phyloP scores from a whole-genome alignment of 2,329 filamentous ascomycete species.

The Pseudogymnoascus sp. region DNA sequence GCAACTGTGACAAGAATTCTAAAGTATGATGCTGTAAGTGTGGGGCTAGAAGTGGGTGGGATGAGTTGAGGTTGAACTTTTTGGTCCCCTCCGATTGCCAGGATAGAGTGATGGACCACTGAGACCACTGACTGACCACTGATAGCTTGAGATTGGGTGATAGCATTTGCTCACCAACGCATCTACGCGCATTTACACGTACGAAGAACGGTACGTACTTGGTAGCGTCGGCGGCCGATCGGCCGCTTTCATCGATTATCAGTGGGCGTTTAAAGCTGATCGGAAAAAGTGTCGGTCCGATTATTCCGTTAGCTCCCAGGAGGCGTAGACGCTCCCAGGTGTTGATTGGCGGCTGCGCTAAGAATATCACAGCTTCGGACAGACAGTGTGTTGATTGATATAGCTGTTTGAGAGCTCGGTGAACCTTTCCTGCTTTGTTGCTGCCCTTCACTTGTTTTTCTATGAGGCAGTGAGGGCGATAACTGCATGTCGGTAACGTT shows the following conservation, averaged over 20 bases:
- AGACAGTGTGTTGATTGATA: not conserved
- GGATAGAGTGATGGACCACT: not conserved
- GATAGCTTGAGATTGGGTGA: conserved; percentile 1
- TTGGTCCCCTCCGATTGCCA: not conserved
- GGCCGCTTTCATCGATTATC: not conserved
- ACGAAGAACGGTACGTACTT: not conserved
- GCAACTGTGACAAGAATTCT: conserved; percentile 3
- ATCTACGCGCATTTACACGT: not conserved
- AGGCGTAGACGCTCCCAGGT: not conserved
- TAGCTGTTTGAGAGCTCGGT: not conserved
- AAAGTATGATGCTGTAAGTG: conserved; percentile 11
- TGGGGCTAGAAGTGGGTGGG: conserved; percentile 13
- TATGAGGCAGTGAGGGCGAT: not conserved
- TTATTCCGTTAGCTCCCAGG: not conserved
- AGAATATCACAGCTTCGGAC: not conserved
- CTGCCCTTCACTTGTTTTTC: not conserved
- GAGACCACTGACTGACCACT: not conserved
- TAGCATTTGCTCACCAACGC: not conserved
- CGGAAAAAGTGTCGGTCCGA: not conserved
- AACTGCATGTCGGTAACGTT: not conserved
- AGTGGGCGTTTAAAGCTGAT: not conserved
- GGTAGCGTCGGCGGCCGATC: not conserved
- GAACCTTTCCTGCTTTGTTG: not conserved
- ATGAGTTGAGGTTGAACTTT: conserved; percentile 1
- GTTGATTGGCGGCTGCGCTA: not conserved